A percentile compares a stretch with the other conserved stretches of the same genome.
phyloP scores from a whole-genome alignment of 176 grass and related monocot species.

The Hsuehochloa calcarea region DNA sequence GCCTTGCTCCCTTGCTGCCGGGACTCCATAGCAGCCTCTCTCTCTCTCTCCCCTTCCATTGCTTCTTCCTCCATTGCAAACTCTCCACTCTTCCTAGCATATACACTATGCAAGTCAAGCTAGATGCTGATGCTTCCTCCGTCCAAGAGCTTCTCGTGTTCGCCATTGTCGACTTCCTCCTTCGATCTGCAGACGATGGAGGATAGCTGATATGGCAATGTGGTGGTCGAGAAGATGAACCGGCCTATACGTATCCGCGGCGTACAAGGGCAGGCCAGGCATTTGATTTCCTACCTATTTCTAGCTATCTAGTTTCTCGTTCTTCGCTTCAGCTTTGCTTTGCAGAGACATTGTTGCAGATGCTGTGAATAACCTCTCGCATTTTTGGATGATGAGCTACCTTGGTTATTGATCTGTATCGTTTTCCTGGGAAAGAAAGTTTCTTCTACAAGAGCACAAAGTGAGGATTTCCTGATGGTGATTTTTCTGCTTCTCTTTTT shows the following conservation, averaged over 20 bases:
- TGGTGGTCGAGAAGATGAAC: not conserved
- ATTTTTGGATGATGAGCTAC: not conserved
- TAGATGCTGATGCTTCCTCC: not conserved
- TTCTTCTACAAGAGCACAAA: not conserved
- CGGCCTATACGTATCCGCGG: slow-evolving; percentile 26
- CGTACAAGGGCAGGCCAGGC: slow-evolving; percentile 64
- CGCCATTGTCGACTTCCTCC: slow-evolving; percentile 8
- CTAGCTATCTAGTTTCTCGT: not conserved
- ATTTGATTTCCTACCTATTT: slow-evolving; percentile 34
- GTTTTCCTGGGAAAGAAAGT: not conserved
- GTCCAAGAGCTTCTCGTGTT: not conserved
- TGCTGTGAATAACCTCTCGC: slow-evolving; percentile 29
- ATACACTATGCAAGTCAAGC: slow-evolving; percentile 10
- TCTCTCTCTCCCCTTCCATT: not conserved
- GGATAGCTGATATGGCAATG: not conserved
- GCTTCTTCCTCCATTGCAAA: not conserved
- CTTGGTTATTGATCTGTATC: not conserved
- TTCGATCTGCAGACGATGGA: not conserved
- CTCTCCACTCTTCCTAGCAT: not conserved
- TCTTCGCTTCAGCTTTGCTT: not conserved
- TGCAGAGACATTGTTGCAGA: slow-evolving; percentile 22
- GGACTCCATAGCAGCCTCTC: not conserved
- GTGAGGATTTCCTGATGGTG: not conserved
- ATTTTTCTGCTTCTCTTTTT: not conserved
- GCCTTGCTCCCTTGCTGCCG: slow-evolving; percentile 16